Evolutionary conservation across 1,284 basidiomycete species (phyloP).

Genomic region (Cutaneotrichosporon sp.): DNA sequence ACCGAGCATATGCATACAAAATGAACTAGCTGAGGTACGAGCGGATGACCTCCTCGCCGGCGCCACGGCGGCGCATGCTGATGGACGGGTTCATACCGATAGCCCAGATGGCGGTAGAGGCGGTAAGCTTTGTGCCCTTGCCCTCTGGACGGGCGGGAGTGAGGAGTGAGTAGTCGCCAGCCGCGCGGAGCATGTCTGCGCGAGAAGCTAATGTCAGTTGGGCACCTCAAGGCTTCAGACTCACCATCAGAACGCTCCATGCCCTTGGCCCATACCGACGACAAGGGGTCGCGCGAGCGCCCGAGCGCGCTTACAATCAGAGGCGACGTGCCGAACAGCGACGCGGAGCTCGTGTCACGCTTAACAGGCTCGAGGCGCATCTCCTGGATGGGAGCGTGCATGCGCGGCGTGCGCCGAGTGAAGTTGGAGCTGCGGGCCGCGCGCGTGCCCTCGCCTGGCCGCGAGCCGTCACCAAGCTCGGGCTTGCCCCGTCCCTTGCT

Average conservation of each 20-base stretch:
- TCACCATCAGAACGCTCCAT: slow-evolving; percentile 23
- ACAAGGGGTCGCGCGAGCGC: neutral
- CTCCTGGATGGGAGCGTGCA: neutral
- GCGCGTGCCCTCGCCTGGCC: slow-evolving; percentile 1
- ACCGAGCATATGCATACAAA: slow-evolving; percentile 5
- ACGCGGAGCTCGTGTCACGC: slow-evolving; percentile 3
- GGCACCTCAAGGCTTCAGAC: neutral
- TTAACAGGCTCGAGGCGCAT: neutral
- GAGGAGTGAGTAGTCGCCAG: slow-evolving; percentile 30
- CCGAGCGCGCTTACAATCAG: slow-evolving; percentile 1
- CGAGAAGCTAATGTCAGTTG: slow-evolving; percentile 25
- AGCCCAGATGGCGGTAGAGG: slow-evolving; percentile 1
- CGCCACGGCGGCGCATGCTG: slow-evolving; percentile 9
- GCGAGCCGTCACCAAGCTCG: neutral
- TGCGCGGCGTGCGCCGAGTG: neutral
- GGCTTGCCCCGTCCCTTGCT: slow-evolving; percentile 4
- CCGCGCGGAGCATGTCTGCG: slow-evolving; percentile 26
- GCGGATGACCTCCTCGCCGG: slow-evolving; percentile 14
- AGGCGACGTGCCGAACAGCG: slow-evolving; percentile 13
- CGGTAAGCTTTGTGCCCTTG: neutral
- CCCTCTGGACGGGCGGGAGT: slow-evolving; percentile 13
- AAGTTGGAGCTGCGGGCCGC: neutral
- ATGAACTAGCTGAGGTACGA: slow-evolving; percentile 13
- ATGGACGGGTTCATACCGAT: slow-evolving; percentile 15
- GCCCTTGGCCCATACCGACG: slow-evolving; percentile 26